Evolutionary conservation across 768 basidiomycete species (phyloP), one percentile per base, ranked within the genome.

Genomic region (Lepiota venenata): DNA sequence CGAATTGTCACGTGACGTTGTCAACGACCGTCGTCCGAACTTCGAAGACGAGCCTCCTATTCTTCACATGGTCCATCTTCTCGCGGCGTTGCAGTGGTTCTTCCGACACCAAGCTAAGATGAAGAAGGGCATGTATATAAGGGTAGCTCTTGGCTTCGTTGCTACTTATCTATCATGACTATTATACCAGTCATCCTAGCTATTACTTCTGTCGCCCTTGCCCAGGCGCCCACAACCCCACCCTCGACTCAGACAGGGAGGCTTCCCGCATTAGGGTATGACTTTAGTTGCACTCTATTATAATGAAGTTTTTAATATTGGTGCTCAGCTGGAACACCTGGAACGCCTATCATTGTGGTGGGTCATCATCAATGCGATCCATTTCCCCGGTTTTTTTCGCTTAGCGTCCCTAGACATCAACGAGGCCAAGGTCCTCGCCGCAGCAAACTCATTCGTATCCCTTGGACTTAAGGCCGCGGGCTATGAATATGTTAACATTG

Each of bases 401-500:
- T 29, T 25, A 50, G 11, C 1, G 4, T 41, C 48, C 35, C 5
- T 52, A 79, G 78, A 71, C 49, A 76, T 81, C 51, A 74, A 70
- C 52, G 75, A 75, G 45, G 58, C 70, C 7, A 76, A 76, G 51
- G 62, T 81, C 25, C 53, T 80, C 21, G 72, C 70, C 20, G 77
- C 78, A 6, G 79, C 79, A 5, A 75, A 76, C 49, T 68, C 71
- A 47, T 71, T 81, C 42, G 62, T 74, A 4, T 74, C 75, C 1
- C 67, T 79, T 4, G 79, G 79, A 4, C 69, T 81, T 29, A 74
- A 76, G 58, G 69, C 68, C 38, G 77, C 67, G 6, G 79, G 79
- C 4, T 81, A 81, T 50, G 56, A 77, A 58, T 81, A 80, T 58
- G 65, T 81, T 52, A 79, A 80, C 61, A 76, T 80, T 41, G 79